These are phyloP conservation scores for Rhodofomes roseus DNA, from an alignment of 1,284 basidiomycete genomes.

Conservation along the genomic window DNA sequence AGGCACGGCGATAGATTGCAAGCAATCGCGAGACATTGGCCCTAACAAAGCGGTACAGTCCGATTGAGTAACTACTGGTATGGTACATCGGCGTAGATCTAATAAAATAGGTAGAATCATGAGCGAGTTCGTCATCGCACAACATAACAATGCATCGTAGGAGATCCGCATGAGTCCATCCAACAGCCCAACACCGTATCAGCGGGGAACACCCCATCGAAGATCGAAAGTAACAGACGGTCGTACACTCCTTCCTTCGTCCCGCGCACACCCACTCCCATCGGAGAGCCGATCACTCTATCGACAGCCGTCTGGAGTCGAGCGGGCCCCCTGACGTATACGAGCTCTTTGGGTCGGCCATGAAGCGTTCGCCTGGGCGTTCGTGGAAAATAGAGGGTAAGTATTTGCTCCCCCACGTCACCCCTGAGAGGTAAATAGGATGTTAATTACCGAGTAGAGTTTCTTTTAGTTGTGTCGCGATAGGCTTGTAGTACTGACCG, in stretches of 20 bases:
- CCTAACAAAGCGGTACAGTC: neutral
- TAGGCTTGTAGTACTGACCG: conserved; percentile 53
- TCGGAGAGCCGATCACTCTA: conserved; percentile 31
- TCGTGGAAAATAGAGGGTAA: conserved; percentile 31
- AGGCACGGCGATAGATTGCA: no score
- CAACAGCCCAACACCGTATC: neutral
- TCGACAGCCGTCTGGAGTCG: conserved; percentile 42
- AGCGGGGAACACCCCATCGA: neutral
- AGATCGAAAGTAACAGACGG: neutral
- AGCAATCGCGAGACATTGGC: no score
- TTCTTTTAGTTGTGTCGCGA: conserved; percentile 21
- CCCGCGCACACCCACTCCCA: neutral
- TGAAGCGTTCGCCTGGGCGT: conserved; percentile 35
- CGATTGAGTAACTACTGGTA: neutral
- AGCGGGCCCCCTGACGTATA: conserved; percentile 32
- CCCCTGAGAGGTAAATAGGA: conserved; percentile 33
- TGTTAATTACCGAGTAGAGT: conserved; percentile 26
- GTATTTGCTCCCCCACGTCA: conserved; percentile 46
- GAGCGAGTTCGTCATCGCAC: neutral
- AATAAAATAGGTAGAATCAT: neutral
- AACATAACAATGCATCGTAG: neutral
- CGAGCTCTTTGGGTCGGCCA: conserved; percentile 40
- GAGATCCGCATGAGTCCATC: neutral
- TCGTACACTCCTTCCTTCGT: neutral
- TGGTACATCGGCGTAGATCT: conserved; percentile 1